Evolutionary conservation across 2,329 filamentous ascomycete genomes (phyloP).

Genomic region (Neopestalotiopsis sp.): DNA sequence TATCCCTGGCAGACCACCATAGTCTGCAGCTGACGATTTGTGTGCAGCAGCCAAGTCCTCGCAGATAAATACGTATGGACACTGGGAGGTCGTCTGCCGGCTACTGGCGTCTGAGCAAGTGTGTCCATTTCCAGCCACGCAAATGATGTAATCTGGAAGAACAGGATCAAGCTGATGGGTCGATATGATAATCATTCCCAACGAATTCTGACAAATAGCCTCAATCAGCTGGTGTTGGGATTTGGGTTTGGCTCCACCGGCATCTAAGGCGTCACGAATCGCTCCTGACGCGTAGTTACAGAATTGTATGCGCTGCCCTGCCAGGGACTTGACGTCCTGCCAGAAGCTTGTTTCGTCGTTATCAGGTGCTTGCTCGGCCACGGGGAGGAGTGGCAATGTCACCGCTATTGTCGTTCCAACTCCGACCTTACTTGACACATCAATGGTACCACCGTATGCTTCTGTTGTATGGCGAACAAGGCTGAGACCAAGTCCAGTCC

Average conservation of each 20-base stretch:
- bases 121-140: constrained; percentile 23
- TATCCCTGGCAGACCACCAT: not conserved
- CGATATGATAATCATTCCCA: constrained; percentile 35
- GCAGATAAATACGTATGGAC: constrained; percentile 8
- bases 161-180: not conserved
- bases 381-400: constrained; percentile 15
- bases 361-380: not conserved
- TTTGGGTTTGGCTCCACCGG: not conserved
- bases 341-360: constrained; percentile 7
- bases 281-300: not conserved
- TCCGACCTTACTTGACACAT: constrained; percentile 26
- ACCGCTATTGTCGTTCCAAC: constrained; percentile 41
- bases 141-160: constrained; percentile 30
- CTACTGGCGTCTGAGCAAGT: not conserved
- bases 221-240: constrained; percentile 24
- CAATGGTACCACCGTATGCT: constrained; percentile 25
- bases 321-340: not conserved
- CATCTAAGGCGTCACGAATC: not conserved
- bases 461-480: constrained; percentile 63
- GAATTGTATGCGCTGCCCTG: not conserved
- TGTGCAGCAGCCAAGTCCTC: constrained; percentile 2
- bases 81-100: not conserved
- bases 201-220: constrained; percentile 39
- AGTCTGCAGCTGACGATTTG: not conserved
- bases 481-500: constrained; percentile 69